These are phyloP conservation scores for Lachnellula arida DNA, from an alignment of 2,329 filamentous ascomycete genomes.

Conservation along the genomic window DNA sequence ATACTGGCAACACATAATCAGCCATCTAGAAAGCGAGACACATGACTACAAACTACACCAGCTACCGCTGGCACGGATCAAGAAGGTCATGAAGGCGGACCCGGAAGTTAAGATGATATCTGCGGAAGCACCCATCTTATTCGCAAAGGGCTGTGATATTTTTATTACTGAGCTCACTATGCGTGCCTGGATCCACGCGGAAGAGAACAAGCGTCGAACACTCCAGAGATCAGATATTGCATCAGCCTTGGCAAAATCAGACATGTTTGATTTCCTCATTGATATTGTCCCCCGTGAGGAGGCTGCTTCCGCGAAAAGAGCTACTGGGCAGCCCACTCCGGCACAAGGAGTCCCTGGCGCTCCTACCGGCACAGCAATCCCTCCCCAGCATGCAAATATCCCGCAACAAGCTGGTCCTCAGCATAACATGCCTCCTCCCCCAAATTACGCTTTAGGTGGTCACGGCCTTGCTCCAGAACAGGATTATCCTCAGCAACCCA, in stretches of 20 bases:
- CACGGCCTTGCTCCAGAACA: conserved; percentile 64
- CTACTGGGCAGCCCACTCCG: conserved; percentile 42
- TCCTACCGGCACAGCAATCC: conserved; percentile 45
- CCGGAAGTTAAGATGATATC: conserved; percentile 99
- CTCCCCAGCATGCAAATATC: conserved; percentile 45
- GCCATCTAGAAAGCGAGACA: conserved; percentile 86
- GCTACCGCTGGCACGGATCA: conserved; percentile 93
- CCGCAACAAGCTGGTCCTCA: conserved; percentile 46
- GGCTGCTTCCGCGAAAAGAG: conserved; percentile 76
- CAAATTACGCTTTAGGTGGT: conserved; percentile 55
- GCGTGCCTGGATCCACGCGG: conserved; percentile 98
- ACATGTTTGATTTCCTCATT: conserved; percentile 99
- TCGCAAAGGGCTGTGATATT: conserved; percentile 97
- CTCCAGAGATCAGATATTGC: conserved; percentile 95
- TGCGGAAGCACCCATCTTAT: conserved; percentile 93
- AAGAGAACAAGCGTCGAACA: conserved; percentile 96
- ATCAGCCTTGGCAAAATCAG: conserved; percentile 89
- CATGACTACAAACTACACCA: conserved; percentile 99
- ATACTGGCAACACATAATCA: conserved; percentile 99
- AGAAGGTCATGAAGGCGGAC: conserved; percentile 99
- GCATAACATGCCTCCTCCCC: conserved; percentile 55
- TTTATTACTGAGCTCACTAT: conserved; percentile 99
- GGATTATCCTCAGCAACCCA: conserved; percentile 76
- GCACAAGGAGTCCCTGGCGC: conserved; percentile 44
- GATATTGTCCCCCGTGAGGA: conserved; percentile 98